Percentiles rank a stretch among this genome's conserved stretches.
Conservation (phyloP, 768 basidiomycete species). For the Leccinum olivaceopallidum region DNA sequence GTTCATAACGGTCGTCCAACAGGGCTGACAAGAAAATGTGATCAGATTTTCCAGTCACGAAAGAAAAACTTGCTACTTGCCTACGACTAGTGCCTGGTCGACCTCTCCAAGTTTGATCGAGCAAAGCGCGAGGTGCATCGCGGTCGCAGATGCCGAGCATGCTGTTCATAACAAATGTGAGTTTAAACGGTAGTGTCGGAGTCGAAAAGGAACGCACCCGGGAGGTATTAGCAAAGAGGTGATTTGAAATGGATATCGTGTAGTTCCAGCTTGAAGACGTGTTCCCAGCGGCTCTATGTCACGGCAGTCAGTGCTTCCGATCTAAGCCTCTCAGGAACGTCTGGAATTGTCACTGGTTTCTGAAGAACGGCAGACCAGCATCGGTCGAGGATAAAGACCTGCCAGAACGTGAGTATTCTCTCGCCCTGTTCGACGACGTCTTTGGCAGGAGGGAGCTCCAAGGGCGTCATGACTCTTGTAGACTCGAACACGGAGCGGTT, state of each 20-base stretch:
- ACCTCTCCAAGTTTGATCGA: too few relatives aligned
- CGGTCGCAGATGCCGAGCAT: too few relatives aligned
- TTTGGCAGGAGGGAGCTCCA: slow-evolving; percentile 58
- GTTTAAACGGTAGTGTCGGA: too few relatives aligned
- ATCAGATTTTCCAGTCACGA: slow-evolving; percentile 10
- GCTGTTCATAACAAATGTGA: too few relatives aligned
- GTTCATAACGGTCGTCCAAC: slow-evolving; percentile 72
- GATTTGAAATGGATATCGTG: slow-evolving; percentile 36
- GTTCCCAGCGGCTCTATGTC: too few relatives aligned
- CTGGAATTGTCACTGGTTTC: slow-evolving; percentile 56
- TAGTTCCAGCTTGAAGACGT: too few relatives aligned
- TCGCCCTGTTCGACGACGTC: slow-evolving; percentile 66
- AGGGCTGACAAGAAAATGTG: slow-evolving; percentile 45
- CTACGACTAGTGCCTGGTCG: too few relatives aligned
- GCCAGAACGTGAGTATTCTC: slow-evolving; percentile 78
- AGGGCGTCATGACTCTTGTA: slow-evolving; percentile 34
- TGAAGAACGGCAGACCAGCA: slow-evolving; percentile 79
- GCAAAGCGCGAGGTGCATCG: too few relatives aligned
- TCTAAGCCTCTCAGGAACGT: too few relatives aligned
- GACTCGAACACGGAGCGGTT: slow-evolving; percentile 36
- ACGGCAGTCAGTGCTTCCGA: too few relatives aligned
- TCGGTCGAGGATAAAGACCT: slow-evolving; percentile 77
- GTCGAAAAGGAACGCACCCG: too few relatives aligned
- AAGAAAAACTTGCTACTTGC: neutral
- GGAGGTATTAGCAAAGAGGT: too few relatives aligned